A percentile compares a stretch with the other conserved stretches of the same genome.
Conservation (phyloP, 2,329 filamentous ascomycete genomes). For the Sarocladiaceae sp. region DNA sequence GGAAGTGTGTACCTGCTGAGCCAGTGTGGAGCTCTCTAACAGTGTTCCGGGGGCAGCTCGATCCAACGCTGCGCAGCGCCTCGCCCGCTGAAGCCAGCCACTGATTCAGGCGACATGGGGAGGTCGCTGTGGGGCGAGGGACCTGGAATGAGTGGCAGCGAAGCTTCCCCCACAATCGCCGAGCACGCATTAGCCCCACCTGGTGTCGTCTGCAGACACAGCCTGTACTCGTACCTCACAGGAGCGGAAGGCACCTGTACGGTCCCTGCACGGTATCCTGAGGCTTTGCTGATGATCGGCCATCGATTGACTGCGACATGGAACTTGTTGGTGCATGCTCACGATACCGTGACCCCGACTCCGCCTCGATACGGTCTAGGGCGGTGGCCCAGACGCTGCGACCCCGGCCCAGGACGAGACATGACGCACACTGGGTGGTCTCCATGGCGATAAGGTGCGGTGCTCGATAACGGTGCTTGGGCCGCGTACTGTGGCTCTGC, state of each 20-base stretch:
- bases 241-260: no score
- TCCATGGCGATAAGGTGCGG: constrained; percentile 11
- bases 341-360: no score
- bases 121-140: neutral
- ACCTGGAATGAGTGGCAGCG: neutral
- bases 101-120: neutral
- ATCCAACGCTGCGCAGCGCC: neutral
- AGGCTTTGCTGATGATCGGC: constrained; percentile 1
- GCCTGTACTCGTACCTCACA: no score
- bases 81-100: neutral
- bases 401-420: constrained; percentile 3
- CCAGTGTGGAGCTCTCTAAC: no score
- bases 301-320: no score
- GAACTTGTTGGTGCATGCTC: no score
- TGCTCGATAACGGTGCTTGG: constrained; percentile 12
- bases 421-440: constrained; percentile 9
- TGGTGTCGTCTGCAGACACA: neutral
- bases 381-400: neutral
- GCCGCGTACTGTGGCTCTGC: constrained; percentile 7
- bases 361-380: constrained; percentile 7
- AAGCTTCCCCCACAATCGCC: constrained; percentile 7
- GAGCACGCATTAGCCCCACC: constrained; percentile 7
- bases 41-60: no score
- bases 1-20: no score
- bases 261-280: no score